Evolutionary conservation across 192 early-diverging fungal genomes (phyloP).

Genomic region (Gonapodya sp.): DNA sequence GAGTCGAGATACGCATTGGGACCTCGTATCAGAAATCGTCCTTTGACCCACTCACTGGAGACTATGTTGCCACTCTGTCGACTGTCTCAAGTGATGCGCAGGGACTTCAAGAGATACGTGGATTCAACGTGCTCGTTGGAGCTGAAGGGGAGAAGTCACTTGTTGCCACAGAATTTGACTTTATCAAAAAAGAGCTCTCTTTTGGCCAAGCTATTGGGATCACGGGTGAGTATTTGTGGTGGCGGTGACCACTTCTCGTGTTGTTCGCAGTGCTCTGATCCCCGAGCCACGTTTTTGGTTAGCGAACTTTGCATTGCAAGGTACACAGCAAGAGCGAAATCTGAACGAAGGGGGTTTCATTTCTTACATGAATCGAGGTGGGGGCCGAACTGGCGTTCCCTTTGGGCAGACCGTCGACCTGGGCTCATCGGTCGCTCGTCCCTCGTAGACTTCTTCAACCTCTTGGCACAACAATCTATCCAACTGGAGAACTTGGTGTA

Average conservation of each 20-base stretch:
- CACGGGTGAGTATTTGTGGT: too few relatives aligned
- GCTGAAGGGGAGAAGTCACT: neutral
- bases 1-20: neutral
- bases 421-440: too few relatives aligned
- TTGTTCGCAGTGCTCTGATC: too few relatives aligned
- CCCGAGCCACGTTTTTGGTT: too few relatives aligned
- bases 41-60: neutral
- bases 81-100: too few relatives aligned
- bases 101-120: neutral
- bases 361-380: neutral
- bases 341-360: constrained; percentile 1
- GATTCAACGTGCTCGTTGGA: constrained; percentile 3
- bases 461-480: neutral
- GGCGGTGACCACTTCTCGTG: too few relatives aligned
- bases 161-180: neutral
- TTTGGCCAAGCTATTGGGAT: neutral
- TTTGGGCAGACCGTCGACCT: too few relatives aligned
- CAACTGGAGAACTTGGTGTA: constrained; percentile 4
- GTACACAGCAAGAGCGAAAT: neutral
- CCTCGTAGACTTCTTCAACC: too few relatives aligned
- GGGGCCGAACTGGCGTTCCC: too few relatives aligned
- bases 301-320: neutral
- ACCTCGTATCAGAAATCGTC: neutral
- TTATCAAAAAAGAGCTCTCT: neutral
- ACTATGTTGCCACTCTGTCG: neutral